Base-by-base conservation (phyloP, 208 protist genomes). In the Wallacemonas collosoma region DNA sequence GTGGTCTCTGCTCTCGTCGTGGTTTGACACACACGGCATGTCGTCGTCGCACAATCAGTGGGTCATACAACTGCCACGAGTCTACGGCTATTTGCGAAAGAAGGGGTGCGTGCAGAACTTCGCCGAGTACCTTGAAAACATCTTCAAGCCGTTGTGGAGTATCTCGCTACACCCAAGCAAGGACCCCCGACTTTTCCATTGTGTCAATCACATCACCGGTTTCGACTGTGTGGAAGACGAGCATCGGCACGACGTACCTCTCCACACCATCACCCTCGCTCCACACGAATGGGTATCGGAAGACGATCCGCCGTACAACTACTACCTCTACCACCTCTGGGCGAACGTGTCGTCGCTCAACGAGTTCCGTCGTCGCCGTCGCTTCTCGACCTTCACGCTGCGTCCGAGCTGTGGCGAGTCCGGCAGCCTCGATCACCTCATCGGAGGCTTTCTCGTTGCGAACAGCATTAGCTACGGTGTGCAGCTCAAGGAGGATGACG, bases 151-250 rank as follows among this genome's bases (percentile, higher is more conserved):
- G 4, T 89, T 99, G 2, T 99, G 99, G 83, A 89, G 97, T 62
- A 98, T 98, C 14, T 98, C 98, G 1, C 75, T 95, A 17, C 89
- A 99, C 80, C 98, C 99, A 4, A 84, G 72, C 43, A 91, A 87
- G 53, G 86, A 99, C 79, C 98, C 98, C 1, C 87, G 98, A 9
- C 82, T 99, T 7, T 93, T 98, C 71, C 82, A 97, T 72, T 99
- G 99, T 69, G 82, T 99, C 35, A 93, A 98, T 73, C 95, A 99
- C 76, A 96, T 99, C 15, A 89, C 88, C 66, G 98, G 95, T 48
- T 99, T 99, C 73, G 99, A 99, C 88, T 98, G 86, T 72, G 98
- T 99, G 1, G 98, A 99, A 71, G 97, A 99, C 82, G 99, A 99
- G 80, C 76, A 80, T n/a, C 75, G 83, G 40, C 80, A 75, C 11